phyloP scores from a whole-genome alignment of 2,329 filamentous ascomycete genomes.

The Alternaria arbusti region DNA sequence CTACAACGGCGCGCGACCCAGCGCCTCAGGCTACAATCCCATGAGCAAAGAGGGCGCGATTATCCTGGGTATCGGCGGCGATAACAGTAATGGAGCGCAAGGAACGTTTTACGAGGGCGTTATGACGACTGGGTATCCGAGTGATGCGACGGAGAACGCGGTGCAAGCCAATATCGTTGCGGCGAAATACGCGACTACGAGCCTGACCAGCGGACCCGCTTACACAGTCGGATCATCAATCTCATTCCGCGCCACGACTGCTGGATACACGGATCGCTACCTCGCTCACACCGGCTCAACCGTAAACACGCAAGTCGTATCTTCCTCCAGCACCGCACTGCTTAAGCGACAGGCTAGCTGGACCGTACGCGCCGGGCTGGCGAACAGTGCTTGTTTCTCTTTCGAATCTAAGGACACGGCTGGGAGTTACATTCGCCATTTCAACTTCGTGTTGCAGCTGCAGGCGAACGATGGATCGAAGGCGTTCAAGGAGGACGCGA shows the following conservation, averaged over 20 bases:
- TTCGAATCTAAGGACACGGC: slow-evolving; percentile 66
- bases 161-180: slow-evolving; percentile 68
- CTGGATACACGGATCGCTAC: slow-evolving; percentile 62
- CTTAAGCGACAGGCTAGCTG: slow-evolving; percentile 64
- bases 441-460: slow-evolving; percentile 59
- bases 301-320: slow-evolving; percentile 63
- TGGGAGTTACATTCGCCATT: slow-evolving; percentile 66
- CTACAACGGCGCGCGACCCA: slow-evolving; percentile 64
- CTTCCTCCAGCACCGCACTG: slow-evolving; percentile 57
- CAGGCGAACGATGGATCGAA: slow-evolving; percentile 62
- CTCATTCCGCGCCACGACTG: slow-evolving; percentile 63
- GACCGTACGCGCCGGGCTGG: slow-evolving; percentile 64
- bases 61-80: slow-evolving; percentile 73
- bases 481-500: slow-evolving; percentile 66
- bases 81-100: slow-evolving; percentile 65
- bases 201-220: slow-evolving; percentile 57
- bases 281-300: slow-evolving; percentile 59
- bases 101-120: slow-evolving; percentile 71
- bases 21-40: slow-evolving; percentile 60
- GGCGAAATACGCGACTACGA: slow-evolving; percentile 60
- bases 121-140: slow-evolving; percentile 68
- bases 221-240: slow-evolving; percentile 59
- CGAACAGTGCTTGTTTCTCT: slow-evolving; percentile 63
- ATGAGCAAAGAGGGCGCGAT: slow-evolving; percentile 72
- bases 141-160: slow-evolving; percentile 63